These are phyloP conservation scores for Eucalyptus grandis DNA, from an alignment of 345 rosid species.

Conservation along the genomic window DNA sequence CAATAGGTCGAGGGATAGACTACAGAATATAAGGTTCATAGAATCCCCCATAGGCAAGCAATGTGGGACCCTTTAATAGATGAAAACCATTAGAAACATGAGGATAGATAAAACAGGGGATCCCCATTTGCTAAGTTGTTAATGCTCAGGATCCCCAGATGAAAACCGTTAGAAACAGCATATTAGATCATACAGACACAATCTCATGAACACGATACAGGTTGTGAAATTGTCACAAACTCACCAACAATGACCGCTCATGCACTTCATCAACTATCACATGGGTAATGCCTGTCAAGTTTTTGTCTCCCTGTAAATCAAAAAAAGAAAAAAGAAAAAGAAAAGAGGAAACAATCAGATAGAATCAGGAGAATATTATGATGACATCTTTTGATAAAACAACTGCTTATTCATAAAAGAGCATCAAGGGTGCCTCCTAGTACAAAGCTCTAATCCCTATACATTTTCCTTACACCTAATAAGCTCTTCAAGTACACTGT, in stretches of 20 bases:
- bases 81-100: background rate
- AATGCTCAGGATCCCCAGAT: background rate
- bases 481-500: background rate
- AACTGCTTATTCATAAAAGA: background rate
- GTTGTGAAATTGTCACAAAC: slow-evolving; percentile 1
- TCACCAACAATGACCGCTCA: slow-evolving; percentile 87
- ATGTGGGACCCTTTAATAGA: background rate
- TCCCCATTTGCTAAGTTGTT: background rate
- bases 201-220: background rate
- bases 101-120: background rate
- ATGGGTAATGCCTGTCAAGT: slow-evolving; percentile 64
- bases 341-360: background rate
- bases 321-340: background rate
- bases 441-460: background rate
- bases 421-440: background rate
- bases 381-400: background rate
- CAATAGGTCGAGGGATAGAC: background rate
- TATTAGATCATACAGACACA: background rate
- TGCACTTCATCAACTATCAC: slow-evolving; percentile 96
- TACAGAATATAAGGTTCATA: background rate
- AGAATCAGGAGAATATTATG: background rate
- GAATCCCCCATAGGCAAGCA: background rate
- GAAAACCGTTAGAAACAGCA: background rate
- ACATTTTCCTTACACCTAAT: background rate
- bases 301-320: slow-evolving; percentile 51